A percentile compares a stretch with the other conserved stretches of the same genome.
These are phyloP conservation scores for Lyophyllum semitale DNA, from an alignment of 768 basidiomycete species.

Conservation along the genomic window DNA sequence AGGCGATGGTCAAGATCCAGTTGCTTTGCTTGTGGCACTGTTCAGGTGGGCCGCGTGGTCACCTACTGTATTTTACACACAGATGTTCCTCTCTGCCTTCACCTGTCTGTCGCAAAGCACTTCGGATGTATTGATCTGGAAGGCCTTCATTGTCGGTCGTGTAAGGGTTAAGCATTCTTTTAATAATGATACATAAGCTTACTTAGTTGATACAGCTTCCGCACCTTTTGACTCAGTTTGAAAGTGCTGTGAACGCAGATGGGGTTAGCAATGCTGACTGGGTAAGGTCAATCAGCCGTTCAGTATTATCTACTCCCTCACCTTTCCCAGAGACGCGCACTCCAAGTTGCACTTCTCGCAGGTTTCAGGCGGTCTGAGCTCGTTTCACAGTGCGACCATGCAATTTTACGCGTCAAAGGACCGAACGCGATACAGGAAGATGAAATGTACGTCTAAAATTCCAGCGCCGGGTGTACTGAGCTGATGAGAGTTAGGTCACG, in stretches of 20 bases:
- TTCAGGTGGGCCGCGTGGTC: constrained; percentile 68
- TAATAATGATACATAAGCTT: neutral
- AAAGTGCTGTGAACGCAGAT: constrained; percentile 54
- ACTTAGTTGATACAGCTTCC: constrained; percentile 53
- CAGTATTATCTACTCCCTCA: neutral
- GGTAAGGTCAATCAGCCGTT: constrained; percentile 35
- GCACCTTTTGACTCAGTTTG: constrained; percentile 54
- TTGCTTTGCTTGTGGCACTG: constrained; percentile 54
- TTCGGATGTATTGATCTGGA: constrained; percentile 53
- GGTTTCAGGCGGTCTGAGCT: constrained; percentile 56
- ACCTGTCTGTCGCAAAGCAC: constrained; percentile 58
- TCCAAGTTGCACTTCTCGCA: constrained; percentile 52
- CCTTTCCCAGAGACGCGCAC: constrained; percentile 32
- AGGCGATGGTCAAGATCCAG: constrained; percentile 54
- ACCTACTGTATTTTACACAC: constrained; percentile 65
- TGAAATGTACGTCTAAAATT: constrained; percentile 23
- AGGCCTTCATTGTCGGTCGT: constrained; percentile 69
- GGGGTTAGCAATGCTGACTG: constrained; percentile 55
- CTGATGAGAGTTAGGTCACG: constrained; percentile 15
- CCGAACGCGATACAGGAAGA: constrained; percentile 28
- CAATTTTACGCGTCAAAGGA: constrained; percentile 34
- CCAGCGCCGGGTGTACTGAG: neutral
- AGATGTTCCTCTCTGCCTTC: constrained; percentile 64
- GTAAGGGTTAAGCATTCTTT: constrained; percentile 40
- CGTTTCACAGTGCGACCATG: constrained; percentile 53